These are phyloP conservation scores for Castanea sativa DNA, from an alignment of 306 rosid genomes.

Conservation along the genomic window DNA sequence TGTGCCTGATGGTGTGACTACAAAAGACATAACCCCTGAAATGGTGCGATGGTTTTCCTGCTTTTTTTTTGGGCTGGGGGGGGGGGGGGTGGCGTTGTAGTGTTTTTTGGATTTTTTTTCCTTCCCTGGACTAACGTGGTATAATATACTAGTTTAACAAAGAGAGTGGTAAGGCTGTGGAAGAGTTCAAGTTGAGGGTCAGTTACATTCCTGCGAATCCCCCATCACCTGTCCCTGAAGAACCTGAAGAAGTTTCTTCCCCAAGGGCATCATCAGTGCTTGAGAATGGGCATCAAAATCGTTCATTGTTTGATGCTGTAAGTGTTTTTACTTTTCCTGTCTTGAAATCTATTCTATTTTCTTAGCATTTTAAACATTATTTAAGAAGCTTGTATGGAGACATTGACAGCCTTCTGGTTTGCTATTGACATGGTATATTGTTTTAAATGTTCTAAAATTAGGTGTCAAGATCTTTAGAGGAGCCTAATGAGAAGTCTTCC, in stretches of 20 bases:
- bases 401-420: not conserved
- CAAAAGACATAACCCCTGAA: constrained; percentile 40
- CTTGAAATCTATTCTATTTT: not conserved
- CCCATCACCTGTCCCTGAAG: constrained; percentile 51
- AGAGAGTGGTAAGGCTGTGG: constrained; percentile 37
- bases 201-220: constrained; percentile 43
- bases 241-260: constrained; percentile 46
- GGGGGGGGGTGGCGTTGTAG: not conserved
- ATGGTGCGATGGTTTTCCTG: constrained; percentile 32
- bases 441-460: constrained; percentile 3
- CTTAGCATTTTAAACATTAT: not conserved
- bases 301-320: constrained; percentile 47
- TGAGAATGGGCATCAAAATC: constrained; percentile 40
- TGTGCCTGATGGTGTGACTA: constrained; percentile 29
- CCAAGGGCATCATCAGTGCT: constrained; percentile 20
- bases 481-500: constrained; percentile 38
- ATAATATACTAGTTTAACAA: constrained; percentile 36
- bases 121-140: not conserved
- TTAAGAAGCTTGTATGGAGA: not conserved
- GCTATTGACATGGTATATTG: not conserved
- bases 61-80: not conserved
- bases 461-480: constrained; percentile 45
- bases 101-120: not conserved
- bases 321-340: not conserved
- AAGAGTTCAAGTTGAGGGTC: constrained; percentile 45